Evolutionary conservation across 2,329 filamentous ascomycete species (phyloP), one percentile per base, ranked within the genome.

Genomic region (Pseudogymnoascus sp.): DNA sequence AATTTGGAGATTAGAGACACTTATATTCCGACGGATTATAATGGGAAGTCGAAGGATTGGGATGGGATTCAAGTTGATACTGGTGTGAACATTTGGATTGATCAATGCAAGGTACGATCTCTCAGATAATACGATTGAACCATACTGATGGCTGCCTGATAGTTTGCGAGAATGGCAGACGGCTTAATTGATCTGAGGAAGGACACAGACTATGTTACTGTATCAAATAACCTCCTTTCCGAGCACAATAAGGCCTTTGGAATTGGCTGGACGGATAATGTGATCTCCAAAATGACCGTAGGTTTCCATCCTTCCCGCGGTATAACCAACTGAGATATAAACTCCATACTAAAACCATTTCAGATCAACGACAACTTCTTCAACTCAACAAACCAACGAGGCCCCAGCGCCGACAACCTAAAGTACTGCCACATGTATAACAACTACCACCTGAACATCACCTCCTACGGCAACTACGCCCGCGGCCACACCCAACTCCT

Each of bases 171-270:
- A 43, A 65, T 63, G 18, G 66, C 64, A 18, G 67, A 68, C 38
- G 67, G 67, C 14, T 60, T 68, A n/a, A 65, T 68, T 41, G 67
- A 67, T 36, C 63, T 64, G 16, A 64, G 67, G 16, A 60, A 66
- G n/a, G 67, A 67, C 60, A 66, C 67, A 8, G 65, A 65, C 57
- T 67, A 65, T 59, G 62, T 67, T 33, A 68, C 67, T 2, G 63
- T 68, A 30, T 68, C 67, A 14, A 65, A 66, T 39, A 63, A 60
- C 47, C 62, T 67, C 6, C 63, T 68, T 35, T 63, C 63, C 36
- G 63, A 68, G 57, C 67, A 68, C 60, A 67, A 68, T 60, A 68
- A 68, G 57, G 65, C 64, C 16, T 65, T 68, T n/a, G 67, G 67
- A 14, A 67, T 68, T 47, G 67, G 67, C 20, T 68, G 67, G 67